Conservation (phyloP, 2,329 filamentous ascomycete species). For the Fusarium caatingaense region DNA sequence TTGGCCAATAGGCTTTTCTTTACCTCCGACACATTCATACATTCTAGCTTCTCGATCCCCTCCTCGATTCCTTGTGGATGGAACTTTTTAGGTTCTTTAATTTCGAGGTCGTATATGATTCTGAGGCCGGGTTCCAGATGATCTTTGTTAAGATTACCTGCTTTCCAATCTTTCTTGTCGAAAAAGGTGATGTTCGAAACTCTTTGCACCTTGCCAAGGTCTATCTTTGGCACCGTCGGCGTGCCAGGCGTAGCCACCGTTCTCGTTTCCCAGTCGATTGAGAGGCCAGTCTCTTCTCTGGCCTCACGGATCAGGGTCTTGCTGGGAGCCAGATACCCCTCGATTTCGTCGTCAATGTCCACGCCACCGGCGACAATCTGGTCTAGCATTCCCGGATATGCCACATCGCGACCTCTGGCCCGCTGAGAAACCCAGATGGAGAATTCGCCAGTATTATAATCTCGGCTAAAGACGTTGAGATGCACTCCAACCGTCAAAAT, state of each 20-base stretch:
- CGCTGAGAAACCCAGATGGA: slow-evolving; percentile 52
- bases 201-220: slow-evolving; percentile 42
- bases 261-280: slow-evolving; percentile 18
- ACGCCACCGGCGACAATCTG: slow-evolving; percentile 54
- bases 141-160: slow-evolving; percentile 46
- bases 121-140: slow-evolving; percentile 55
- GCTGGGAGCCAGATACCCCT: slow-evolving; percentile 35
- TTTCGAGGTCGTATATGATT: slow-evolving; percentile 52
- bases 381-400: slow-evolving; percentile 52
- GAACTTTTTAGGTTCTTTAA: slow-evolving; percentile 40
- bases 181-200: slow-evolving; percentile 50
- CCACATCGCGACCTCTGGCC: slow-evolving; percentile 41
- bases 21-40: slow-evolving; percentile 47
- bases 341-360: slow-evolving; percentile 45
- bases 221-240: not conserved
- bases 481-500: slow-evolving; percentile 53
- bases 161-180: slow-evolving; percentile 49
- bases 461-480: slow-evolving; percentile 52
- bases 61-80: slow-evolving; percentile 43
- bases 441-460: slow-evolving; percentile 32
- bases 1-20: slow-evolving; percentile 42
- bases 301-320: slow-evolving; percentile 50
- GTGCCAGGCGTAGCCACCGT: slow-evolving; percentile 19
- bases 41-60: slow-evolving; percentile 46
- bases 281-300: slow-evolving; percentile 50